A percentile compares a stretch with the other conserved stretches of the same genome.
Evolutionary conservation across 1,284 basidiomycete genomes (phyloP).

Genomic region (Chiua sp.): DNA sequence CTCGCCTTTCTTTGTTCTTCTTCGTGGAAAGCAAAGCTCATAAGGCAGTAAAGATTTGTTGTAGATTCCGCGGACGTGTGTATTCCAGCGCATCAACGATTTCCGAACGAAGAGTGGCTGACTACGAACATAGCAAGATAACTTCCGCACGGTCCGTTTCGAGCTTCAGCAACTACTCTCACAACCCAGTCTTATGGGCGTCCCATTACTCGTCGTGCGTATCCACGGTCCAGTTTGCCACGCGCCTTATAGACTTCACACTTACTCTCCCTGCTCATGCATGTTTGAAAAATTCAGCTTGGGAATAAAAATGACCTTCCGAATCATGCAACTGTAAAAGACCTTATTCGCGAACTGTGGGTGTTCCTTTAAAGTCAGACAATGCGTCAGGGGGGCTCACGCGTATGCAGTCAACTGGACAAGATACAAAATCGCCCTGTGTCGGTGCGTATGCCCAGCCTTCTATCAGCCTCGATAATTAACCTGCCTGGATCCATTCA

Average conservation of each 20-base stretch:
- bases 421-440: slow-evolving; percentile 84
- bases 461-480: not conserved
- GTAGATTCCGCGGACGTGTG: slow-evolving; percentile 89
- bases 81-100: slow-evolving; percentile 13
- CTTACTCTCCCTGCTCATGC: not conserved
- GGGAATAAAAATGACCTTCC: slow-evolving; percentile 97
- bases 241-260: not conserved
- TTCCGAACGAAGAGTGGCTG: not conserved
- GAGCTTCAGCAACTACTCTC: slow-evolving; percentile 89
- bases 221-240: not conserved
- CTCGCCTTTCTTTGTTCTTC: slow-evolving; percentile 11
- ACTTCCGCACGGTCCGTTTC: slow-evolving; percentile 86
- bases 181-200: slow-evolving; percentile 74
- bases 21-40: slow-evolving; percentile 12
- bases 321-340: slow-evolving; percentile 82
- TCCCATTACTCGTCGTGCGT: slow-evolving; percentile 87
- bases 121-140: slow-evolving; percentile 58
- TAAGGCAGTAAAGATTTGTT: slow-evolving; percentile 70
- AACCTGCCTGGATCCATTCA: slow-evolving; percentile 32
- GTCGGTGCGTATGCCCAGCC: slow-evolving; percentile 62
- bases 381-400: not conserved
- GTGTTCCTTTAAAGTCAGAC: slow-evolving; percentile 26
- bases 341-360: slow-evolving; percentile 85
- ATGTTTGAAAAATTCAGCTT: too few species aligned
- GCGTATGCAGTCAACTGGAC: slow-evolving; percentile 66